Percentiles rank a stretch among this genome's conserved stretches.
Evolutionary conservation across 2,329 filamentous ascomycete species (phyloP).

Genomic region (Penicillium olsonii): DNA sequence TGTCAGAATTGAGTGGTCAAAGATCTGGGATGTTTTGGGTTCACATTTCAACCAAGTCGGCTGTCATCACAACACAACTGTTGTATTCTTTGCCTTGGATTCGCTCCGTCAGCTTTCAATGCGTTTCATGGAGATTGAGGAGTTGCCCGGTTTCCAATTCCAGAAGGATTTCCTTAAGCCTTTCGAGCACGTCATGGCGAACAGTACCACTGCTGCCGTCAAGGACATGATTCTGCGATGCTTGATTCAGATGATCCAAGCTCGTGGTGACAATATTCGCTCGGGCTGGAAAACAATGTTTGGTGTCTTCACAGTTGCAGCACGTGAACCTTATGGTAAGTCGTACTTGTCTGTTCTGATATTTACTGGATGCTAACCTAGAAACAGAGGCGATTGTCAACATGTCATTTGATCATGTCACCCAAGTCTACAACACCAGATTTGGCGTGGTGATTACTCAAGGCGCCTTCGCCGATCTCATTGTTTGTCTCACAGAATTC

Average conservation of each 20-base stretch:
- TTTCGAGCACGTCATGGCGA: conserved; percentile 95
- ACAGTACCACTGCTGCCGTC: conserved; percentile 85
- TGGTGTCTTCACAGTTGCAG: conserved; percentile 94
- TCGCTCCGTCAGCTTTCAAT: conserved; percentile 94
- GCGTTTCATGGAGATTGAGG: conserved; percentile 98
- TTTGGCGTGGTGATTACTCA: conserved; percentile 97
- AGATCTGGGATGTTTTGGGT: conserved; percentile 95
- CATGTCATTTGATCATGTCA: conserved; percentile 94
- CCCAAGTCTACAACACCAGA: conserved; percentile 89
- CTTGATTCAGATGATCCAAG: conserved; percentile 98
- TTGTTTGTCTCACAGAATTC: conserved; percentile 96
- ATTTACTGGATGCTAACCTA: conserved; percentile 21
- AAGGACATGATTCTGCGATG: conserved; percentile 98
- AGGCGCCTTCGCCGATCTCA: conserved; percentile 91
- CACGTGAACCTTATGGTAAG: conserved; percentile 77
- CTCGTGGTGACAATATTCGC: conserved; percentile 91
- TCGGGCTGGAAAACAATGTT: conserved; percentile 99
- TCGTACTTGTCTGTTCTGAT: conserved; percentile 1
- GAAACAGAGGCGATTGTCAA: conserved; percentile 83
- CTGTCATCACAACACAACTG: conserved; percentile 92
- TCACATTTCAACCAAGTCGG: conserved; percentile 98
- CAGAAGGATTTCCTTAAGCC: conserved; percentile 99
- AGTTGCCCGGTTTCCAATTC: conserved; percentile 98
- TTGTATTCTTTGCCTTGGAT: conserved; percentile 97
- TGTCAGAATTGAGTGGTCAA: conserved; percentile 97